Base-by-base conservation (phyloP, 768 basidiomycete species). In the Boletus subparvulus region DNA sequence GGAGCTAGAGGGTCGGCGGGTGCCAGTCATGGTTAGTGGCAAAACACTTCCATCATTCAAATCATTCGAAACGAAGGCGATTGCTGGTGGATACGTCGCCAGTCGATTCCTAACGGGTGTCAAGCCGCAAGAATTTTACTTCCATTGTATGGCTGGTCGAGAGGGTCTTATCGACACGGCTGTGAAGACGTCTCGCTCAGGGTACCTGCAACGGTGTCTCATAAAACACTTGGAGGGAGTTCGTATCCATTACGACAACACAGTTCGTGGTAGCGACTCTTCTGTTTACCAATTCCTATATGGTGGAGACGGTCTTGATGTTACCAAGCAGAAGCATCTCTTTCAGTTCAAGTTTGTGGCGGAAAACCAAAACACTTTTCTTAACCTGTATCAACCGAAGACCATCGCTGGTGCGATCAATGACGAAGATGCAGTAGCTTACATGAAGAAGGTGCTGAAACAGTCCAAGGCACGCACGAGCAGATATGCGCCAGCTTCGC, bases 71-170 rank as follows among this genome's bases (percentile, higher is more conserved):
- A 98, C 97, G n/a, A 90, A 87, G 58, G 94, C 97, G 6, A 93
- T 98, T 59, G 96, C 97, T 13, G 97, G 97, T 67, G 97, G 97
- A 9, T 99, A 96, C 71, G 92, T 99, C 45, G 94, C 92, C 14
- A 97, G 96, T 71, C 93, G 97, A 36, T 99, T 99, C 82, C 83
- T 99, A 78, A 98, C 97, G 8, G 97, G 97, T 52, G 86, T 99
- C 71, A 92, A 90, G 64, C 97, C 97, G 0, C 97, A 99, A 70
- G 97, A 99, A 72, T 99, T 98, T 75, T 99, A 97, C 77, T 99
- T 99, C 81, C 97, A 99, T 75, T 98, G 97, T 70, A 99, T 99
- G 97, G 97, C 97, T 55, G 97, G 97, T 50, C 85, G 97, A 64
- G 97, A 99, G 77, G 97, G 97, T 68, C 82, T 99, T 39, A 99